Conservation (phyloP, 2,329 filamentous ascomycete genomes). For the Blumeria hordei region DNA sequence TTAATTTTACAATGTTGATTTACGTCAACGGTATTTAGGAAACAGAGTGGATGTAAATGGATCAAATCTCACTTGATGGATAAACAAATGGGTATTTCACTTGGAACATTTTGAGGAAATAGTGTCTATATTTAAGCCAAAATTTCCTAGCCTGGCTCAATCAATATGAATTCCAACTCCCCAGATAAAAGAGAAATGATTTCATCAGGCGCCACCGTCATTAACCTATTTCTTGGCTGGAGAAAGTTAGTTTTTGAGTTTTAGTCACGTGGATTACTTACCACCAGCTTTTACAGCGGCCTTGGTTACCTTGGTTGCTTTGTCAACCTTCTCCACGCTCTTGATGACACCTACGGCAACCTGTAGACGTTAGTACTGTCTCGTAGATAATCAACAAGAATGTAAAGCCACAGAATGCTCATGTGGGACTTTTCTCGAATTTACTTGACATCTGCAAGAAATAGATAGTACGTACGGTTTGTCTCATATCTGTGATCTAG, state of each 20-base stretch:
- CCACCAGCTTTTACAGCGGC: slow-evolving; percentile 18
- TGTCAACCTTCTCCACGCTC: slow-evolving; percentile 25
- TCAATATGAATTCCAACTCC: too few relatives aligned
- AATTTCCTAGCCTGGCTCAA: too few relatives aligned
- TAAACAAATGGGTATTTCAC: too few relatives aligned
- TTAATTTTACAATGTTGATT: too few relatives aligned
- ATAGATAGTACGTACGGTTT: slow-evolving; percentile 31
- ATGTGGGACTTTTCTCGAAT: background rate
- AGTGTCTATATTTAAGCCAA: too few relatives aligned
- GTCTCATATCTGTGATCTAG: slow-evolving; percentile 32
- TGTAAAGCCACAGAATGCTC: background rate
- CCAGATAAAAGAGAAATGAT: background rate
- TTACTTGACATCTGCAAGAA: background rate
- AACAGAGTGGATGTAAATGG: too few relatives aligned
- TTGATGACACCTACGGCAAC: slow-evolving; percentile 82
- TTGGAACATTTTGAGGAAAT: too few relatives aligned
- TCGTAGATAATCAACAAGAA: background rate
- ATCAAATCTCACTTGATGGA: too few relatives aligned
- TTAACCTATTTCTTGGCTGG: background rate
- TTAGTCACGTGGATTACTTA: slow-evolving; percentile 14
- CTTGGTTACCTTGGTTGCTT: slow-evolving; percentile 17
- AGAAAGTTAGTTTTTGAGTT: background rate
- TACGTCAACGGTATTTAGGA: too few relatives aligned
- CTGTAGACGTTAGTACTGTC: background rate
- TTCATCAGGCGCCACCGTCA: background rate